phyloP scores from a whole-genome alignment of 176 grass and related monocot species.

The Calamus simplicifolius region DNA sequence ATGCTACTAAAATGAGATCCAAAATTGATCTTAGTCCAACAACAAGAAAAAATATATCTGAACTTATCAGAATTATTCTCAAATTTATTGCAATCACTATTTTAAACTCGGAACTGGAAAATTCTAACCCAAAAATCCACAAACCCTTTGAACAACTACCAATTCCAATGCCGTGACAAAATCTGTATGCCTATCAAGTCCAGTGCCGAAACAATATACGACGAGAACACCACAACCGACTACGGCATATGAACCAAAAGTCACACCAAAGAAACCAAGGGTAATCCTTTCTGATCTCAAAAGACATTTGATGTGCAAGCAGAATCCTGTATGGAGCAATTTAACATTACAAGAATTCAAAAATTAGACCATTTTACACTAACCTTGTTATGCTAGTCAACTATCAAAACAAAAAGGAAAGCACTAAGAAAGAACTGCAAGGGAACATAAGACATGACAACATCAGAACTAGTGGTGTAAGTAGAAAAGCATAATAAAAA shows the following conservation, averaged over 20 bases:
- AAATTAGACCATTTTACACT: neutral
- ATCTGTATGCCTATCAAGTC: slow-evolving; percentile 27
- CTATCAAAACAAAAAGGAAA: too few species aligned
- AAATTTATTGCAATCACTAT: neutral
- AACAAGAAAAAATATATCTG: neutral
- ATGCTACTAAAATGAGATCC: slow-evolving; percentile 20
- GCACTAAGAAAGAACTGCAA: too few species aligned
- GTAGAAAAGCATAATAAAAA: too few species aligned
- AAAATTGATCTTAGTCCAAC: slow-evolving; percentile 19
- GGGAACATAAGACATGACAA: too few species aligned
- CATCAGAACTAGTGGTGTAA: too few species aligned
- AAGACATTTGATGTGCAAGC: slow-evolving; percentile 39
- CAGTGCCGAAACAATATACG: slow-evolving; percentile 25
- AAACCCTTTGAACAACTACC: neutral
- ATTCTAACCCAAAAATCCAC: neutral
- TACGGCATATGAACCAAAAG: slow-evolving; percentile 25
- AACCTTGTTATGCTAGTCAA: too few species aligned
- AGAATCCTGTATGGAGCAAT: slow-evolving; percentile 25
- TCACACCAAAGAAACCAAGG: slow-evolving; percentile 18
- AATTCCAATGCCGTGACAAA: slow-evolving; percentile 20
- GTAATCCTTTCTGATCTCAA: slow-evolving; percentile 36
- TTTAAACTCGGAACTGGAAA: slow-evolving; percentile 10
- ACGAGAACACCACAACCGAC: slow-evolving; percentile 27
- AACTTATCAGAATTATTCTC: slow-evolving; percentile 7
- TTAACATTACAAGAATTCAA: slow-evolving; percentile 8